Conservation (phyloP, 768 basidiomycete genomes). For the Rhizopogon vulgaris region DNA sequence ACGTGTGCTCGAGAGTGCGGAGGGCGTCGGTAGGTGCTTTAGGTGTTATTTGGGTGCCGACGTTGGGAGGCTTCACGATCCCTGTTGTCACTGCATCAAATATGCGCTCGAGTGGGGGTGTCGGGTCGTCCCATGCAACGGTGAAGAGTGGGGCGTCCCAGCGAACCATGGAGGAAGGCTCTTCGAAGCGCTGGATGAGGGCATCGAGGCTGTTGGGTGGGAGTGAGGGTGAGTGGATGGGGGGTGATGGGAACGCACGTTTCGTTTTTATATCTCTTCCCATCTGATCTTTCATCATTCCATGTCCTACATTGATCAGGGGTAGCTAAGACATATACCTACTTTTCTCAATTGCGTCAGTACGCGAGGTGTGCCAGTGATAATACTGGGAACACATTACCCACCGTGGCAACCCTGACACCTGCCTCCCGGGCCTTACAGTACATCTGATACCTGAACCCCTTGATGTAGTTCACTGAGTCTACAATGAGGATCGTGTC, state of each 20-base stretch:
- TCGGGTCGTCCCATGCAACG: conserved; percentile 66
- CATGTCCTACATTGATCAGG: conserved; percentile 73
- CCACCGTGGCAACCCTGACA: conserved; percentile 80
- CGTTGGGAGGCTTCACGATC: conserved; percentile 80
- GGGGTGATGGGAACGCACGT: conserved; percentile 45
- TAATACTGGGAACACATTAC: conserved; percentile 20
- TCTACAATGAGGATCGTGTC: conserved; percentile 87
- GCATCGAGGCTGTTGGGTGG: conserved; percentile 31
- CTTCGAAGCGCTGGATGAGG: conserved; percentile 85
- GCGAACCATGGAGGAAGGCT: conserved; percentile 96
- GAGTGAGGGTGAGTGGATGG: background rate
- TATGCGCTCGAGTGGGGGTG: conserved; percentile 60
- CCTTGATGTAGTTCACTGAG: conserved; percentile 95
- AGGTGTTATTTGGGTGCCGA: conserved; percentile 66
- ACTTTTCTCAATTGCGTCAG: conserved; percentile 15
- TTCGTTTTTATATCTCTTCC: conserved; percentile 50
- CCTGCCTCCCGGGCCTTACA: conserved; percentile 89
- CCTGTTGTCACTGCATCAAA: conserved; percentile 81
- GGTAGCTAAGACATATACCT: conserved; percentile 70
- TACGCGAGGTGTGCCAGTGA: conserved; percentile 1
- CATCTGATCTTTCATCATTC: conserved; percentile 52
- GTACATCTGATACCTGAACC: conserved; percentile 96
- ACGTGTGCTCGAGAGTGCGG: conserved; percentile 75
- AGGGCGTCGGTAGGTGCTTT: conserved; percentile 89
- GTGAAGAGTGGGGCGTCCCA: conserved; percentile 98